Base-by-base conservation (phyloP, 345 rosid genomes). In the Geranium rotundifolium region DNA sequence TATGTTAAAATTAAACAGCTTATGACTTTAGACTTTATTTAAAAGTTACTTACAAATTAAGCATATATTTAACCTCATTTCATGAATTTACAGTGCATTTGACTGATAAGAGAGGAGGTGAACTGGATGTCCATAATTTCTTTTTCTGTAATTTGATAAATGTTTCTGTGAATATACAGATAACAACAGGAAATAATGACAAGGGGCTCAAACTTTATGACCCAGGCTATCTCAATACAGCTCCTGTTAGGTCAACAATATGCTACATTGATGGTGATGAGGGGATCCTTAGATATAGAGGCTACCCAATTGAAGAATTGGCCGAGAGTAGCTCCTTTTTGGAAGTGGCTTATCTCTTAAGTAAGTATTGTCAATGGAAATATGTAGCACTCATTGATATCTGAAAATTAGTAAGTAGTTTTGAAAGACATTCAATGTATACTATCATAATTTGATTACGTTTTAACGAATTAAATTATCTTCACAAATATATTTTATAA, bases 261-360 rank as follows among this genome's bases (percentile, higher is more conserved):
- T 88, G 90, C 60, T 93, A 90, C 64, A 90, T 93, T 14, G 97
- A 93, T 71, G 99, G 96, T 5, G 99, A 93, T 72, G 96, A 86
- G 74, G 97, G 97, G 61, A 82, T 77, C 49, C 87, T 88, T 52
- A 82, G 96, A 59, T 88, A 88, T 52, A 84, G 96, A 72, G 96
- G 96, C 37, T 88, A 84, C 67, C 86, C 96, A 3, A 85, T 88
- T 39, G 96, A 88, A 75, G 90, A 88, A 71, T 66, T 88, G 82
- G 96, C 92, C 19, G 88, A 85, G 75, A 77, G 76, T 52, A 85
- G 92, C 56, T 64, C 90, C 63, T 88, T 84, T 59, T 27, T 85
- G 73, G 96, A 88, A 75, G 90, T 85, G 55, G 85, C 96, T 46
- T 88, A 85, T 71, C 90, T 88, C 67, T 66, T 84, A 62, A 46